phyloP scores from a whole-genome alignment of 2,329 filamentous ascomycete species.

The Keithomyces neogunnii region DNA sequence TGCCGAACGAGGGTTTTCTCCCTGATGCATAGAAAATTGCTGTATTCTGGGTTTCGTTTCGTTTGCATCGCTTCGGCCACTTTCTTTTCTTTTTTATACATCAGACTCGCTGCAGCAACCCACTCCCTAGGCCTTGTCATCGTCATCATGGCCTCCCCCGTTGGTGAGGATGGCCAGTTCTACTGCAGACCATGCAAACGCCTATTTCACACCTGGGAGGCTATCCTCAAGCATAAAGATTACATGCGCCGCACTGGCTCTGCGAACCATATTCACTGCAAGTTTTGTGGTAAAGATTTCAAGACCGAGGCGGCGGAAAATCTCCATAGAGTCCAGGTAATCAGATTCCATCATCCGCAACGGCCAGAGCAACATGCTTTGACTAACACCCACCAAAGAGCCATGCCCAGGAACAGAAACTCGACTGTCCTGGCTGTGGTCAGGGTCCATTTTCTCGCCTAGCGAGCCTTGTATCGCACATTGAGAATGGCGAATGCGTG shows the following conservation, averaged over 20 bases:
- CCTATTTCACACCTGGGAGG: slow-evolving; percentile 16
- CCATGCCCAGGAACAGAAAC: slow-evolving; percentile 24
- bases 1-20: background rate
- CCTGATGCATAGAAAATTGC: too few relatives aligned
- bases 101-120: background rate
- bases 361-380: background rate
- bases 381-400: background rate
- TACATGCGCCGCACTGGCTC: slow-evolving; percentile 16
- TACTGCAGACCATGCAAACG: slow-evolving; percentile 21
- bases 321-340: slow-evolving; percentile 27
- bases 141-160: background rate
- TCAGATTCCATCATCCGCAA: background rate
- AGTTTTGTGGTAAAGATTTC: slow-evolving; percentile 28
- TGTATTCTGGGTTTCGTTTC: too few relatives aligned
- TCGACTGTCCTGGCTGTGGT: slow-evolving; percentile 39
- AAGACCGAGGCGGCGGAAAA: slow-evolving; percentile 20
- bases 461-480: slow-evolving; percentile 32
- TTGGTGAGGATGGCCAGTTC: slow-evolving; percentile 8
- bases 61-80: too few relatives aligned
- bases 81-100: background rate
- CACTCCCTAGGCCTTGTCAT: background rate
- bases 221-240: slow-evolving; percentile 21
- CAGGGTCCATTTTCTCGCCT: slow-evolving; percentile 26
- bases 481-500: slow-evolving; percentile 34
- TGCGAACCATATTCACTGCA: slow-evolving; percentile 26